These are phyloP conservation scores for Wickerhamomyces strasburgensis DNA, from an alignment of 805 yeast species.

Conservation along the genomic window DNA sequence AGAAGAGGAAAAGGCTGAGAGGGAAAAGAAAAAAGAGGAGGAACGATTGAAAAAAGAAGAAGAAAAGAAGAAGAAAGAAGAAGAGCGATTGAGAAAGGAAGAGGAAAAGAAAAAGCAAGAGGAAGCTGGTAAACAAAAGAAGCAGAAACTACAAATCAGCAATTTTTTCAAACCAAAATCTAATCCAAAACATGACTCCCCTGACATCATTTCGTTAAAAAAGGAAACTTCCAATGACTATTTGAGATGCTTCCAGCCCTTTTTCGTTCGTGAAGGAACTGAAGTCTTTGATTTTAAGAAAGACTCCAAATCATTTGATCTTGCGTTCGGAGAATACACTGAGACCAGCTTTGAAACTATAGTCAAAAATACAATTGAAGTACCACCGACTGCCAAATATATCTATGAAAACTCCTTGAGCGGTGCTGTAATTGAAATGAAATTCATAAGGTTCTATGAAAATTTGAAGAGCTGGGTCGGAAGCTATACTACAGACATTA, in stretches of 20 bases:
- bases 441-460: slow-evolving; percentile 43
- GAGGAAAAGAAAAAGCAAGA: slow-evolving; percentile 34
- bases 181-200: slow-evolving; percentile 1
- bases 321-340: slow-evolving; percentile 3
- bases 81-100: slow-evolving; percentile 28
- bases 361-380: slow-evolving; percentile 2
- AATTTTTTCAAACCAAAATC: slow-evolving; percentile 28
- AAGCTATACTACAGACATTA: slow-evolving; percentile 33
- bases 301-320: slow-evolving; percentile 8
- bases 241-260: slow-evolving; percentile 14
- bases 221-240: slow-evolving; percentile 27
- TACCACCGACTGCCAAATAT: slow-evolving; percentile 23
- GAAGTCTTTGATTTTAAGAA: slow-evolving; percentile 16
- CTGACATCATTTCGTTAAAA: not conserved
- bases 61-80: slow-evolving; percentile 24
- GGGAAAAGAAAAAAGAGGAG: slow-evolving; percentile 30
- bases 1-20: slow-evolving; percentile 31
- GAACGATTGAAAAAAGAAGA: slow-evolving; percentile 23
- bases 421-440: slow-evolving; percentile 30
- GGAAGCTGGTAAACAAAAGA: slow-evolving; percentile 30
- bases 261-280: slow-evolving; percentile 33
- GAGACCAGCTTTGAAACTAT: slow-evolving; percentile 5
- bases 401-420: slow-evolving; percentile 27
- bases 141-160: slow-evolving; percentile 26
- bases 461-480: slow-evolving; percentile 52